A percentile compares a stretch with the other conserved stretches of the same genome.
These are phyloP conservation scores for Tulasnella sp. DNA, from an alignment of 768 basidiomycete species.

Conservation along the genomic window DNA sequence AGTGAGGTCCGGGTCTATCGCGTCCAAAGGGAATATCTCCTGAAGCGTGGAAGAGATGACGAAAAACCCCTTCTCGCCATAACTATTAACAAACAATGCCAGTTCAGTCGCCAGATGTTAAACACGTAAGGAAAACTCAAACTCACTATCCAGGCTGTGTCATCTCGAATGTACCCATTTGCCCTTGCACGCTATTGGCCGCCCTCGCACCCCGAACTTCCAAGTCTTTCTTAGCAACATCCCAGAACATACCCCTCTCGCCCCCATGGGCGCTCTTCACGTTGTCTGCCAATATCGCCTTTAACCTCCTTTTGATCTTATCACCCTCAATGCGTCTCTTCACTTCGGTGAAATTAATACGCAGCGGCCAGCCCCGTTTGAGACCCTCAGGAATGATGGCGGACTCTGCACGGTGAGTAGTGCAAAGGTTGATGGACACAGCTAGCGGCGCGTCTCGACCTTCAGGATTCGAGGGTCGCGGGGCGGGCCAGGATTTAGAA, in stretches of 20 bases:
- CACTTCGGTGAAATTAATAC: slow-evolving; percentile 52
- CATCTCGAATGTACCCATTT: slow-evolving; percentile 70
- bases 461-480: slow-evolving; percentile 55
- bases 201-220: slow-evolving; percentile 53
- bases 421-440: slow-evolving; percentile 56
- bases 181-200: slow-evolving; percentile 55
- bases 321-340: slow-evolving; percentile 37
- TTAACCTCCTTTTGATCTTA: slow-evolving; percentile 37
- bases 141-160: slow-evolving; percentile 86
- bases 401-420: slow-evolving; percentile 68
- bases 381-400: slow-evolving; percentile 61
- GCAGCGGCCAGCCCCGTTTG: slow-evolving; percentile 62
- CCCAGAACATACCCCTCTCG: slow-evolving; percentile 53
- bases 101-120: neutral
- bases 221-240: slow-evolving; percentile 49
- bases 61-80: slow-evolving; percentile 74
- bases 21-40: slow-evolving; percentile 55
- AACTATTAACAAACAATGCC: slow-evolving; percentile 36
- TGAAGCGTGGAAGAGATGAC: slow-evolving; percentile 70
- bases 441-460: slow-evolving; percentile 45
- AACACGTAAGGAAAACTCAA: neutral
- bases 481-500: slow-evolving; percentile 45
- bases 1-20: slow-evolving; percentile 40
- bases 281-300: slow-evolving; percentile 42
- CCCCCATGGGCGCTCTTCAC: slow-evolving; percentile 19